Evolutionary conservation across 306 rosid genomes (phyloP).

Genomic region (Fagus sylvatica): DNA sequence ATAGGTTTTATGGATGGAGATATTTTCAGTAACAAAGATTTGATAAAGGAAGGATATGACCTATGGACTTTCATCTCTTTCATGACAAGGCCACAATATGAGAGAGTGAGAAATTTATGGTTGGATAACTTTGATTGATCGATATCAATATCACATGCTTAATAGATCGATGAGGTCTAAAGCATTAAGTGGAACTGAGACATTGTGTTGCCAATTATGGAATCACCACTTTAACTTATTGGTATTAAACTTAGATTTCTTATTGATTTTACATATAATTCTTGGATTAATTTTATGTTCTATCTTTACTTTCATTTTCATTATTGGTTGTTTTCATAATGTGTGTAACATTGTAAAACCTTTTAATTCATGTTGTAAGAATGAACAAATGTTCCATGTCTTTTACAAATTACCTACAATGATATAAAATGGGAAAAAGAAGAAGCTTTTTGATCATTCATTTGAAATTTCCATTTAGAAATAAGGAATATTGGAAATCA

Average conservation of each 20-base stretch:
- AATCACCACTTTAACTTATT: not conserved
- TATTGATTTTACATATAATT: no score
- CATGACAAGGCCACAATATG: no score
- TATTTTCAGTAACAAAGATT: no score
- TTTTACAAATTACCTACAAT: not conserved
- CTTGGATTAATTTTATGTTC: no score
- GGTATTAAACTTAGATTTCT: no score
- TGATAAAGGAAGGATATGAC: no score
- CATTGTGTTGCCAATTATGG: not conserved
- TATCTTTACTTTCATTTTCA: not conserved
- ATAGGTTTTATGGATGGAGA: no score
- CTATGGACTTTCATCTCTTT: no score
- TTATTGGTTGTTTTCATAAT: not conserved
- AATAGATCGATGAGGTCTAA: no score
- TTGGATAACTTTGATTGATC: not conserved
- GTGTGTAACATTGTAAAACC: not conserved
- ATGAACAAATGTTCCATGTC: not conserved
- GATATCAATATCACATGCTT: no score
- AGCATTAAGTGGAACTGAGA: no score
- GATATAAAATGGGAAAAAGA: not conserved
- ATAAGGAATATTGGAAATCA: slow-evolving; percentile 10
- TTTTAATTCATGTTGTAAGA: not conserved
- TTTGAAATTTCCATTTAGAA: not conserved
- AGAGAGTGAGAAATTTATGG: not conserved
- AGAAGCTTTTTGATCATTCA: not conserved